Base-by-base conservation (phyloP, 2,329 filamentous ascomycete species). In the Sporothrix pseudoabietina region DNA sequence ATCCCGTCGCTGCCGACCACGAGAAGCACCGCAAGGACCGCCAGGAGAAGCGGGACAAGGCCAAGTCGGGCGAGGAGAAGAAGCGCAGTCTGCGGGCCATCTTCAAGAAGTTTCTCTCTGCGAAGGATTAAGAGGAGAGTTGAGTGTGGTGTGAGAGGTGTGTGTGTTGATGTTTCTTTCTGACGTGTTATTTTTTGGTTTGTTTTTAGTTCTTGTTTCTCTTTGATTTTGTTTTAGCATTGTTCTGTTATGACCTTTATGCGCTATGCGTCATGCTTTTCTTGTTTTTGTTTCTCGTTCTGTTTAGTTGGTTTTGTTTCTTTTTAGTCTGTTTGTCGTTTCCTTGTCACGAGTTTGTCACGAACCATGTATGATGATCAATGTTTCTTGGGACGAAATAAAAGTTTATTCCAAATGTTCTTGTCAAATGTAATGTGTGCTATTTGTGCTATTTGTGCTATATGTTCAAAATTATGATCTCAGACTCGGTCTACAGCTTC, bases 1-100 rank as follows among this genome's bases (percentile, higher is more conserved):
- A 22, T 35, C 59, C 68, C 26, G 30, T 7, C 0, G 66, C 32
- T 10, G 55, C 16, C 1, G 30, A 32, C 12, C 75, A 76, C 35
- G 76, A 75, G 65, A 74, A 71, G 54, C 77, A 77, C 73, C 77
- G 77, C 57, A 71, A 66, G 32, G 76, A 76, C 16, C 75, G 76
- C 19, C 75, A 71, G 57, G 76, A 76, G 72, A 75, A 71, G 75
- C 74, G 76, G 22, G 76, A 76, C 14, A 61, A 63, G 69, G 75
- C 73, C 30, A 73, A 70, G 55, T 32, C 74, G 16, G 72, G 66
- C 49, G 75, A 73, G 7, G 74, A 76, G 41, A 75, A 74, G 71
- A 75, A 74, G 57, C 44, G 61, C n/a, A 68, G 77, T 4, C 22
- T 78, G 26, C 73, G 76, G 16, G 70, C 69, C 7, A 75, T 76